Evolutionary conservation across 805 yeast genomes (phyloP), one percentile per base, ranked within the genome.

Genomic region (Wickerhamiella cacticola): DNA sequence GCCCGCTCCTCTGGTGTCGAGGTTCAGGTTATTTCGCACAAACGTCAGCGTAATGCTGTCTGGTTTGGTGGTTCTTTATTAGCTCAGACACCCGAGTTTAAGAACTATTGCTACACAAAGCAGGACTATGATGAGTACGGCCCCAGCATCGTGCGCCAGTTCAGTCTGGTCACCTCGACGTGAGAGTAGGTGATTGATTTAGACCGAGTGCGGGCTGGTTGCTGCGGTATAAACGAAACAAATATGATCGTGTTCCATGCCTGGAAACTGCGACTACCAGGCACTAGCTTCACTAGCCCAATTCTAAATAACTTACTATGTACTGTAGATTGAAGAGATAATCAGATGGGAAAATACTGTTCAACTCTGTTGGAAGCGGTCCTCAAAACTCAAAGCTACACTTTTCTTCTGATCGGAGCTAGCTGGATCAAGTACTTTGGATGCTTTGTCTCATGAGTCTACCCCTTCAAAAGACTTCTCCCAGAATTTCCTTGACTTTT

Each of bases 61-160:
- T 92, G 99, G 99, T 92, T 89, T 63, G 99, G 99, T 58, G 99
- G 99, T 56, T 83, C 95, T 18, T 70, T 92, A 56, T 73, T 92
- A 62, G 97, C 99, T 1, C 97, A 89, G 70, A 92, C 99, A 9
- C 79, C 94, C 19, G 98, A 92, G 68, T 92, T 92, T 70, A 85
- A 82, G 67, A 79, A 94, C 65, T 88, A 88, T 67, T 92, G 97
- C 65, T 92, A 92, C 70, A 89, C 98, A 21, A 92, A 92, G 70
- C 80, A 82, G 61, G 98, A 92, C 62, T 92, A 92, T 66, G 98
- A 92, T 62, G 99, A 92, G 69, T 81, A 81, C 61, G 99, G 99
- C 28, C 98, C 99, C 49, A 84, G 83, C 59, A 92, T 92, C 60
- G 99, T 94, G 41, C 80, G 99, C 71, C 88, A 89, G 75, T 92